phyloP scores from a whole-genome alignment of 805 yeast species.

The Hanseniaspora clermontiae region DNA sequence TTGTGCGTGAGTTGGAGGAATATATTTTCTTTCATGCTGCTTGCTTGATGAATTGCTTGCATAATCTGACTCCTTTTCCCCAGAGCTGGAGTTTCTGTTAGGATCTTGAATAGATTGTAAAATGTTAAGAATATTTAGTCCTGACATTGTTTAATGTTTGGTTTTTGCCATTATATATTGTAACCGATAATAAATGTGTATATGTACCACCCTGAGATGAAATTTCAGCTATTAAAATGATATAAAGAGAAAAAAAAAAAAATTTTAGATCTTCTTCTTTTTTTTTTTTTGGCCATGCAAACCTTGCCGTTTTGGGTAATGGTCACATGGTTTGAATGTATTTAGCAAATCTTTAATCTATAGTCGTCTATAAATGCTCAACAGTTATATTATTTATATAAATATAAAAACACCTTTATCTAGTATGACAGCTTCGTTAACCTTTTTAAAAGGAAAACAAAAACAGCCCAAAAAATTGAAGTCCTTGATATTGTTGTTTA shows the following conservation, averaged over 20 bases:
- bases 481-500: neutral
- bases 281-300: neutral
- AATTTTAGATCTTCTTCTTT: too few relatives aligned
- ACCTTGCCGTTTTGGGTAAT: neutral
- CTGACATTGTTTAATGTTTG: neutral
- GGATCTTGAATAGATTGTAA: neutral
- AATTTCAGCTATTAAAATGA: neutral
- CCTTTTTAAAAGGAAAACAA: too few relatives aligned
- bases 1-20: neutral
- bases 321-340: neutral
- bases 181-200: neutral
- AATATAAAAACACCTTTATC: too few relatives aligned
- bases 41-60: neutral
- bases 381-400: too few relatives aligned
- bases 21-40: neutral
- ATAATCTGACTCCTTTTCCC: neutral
- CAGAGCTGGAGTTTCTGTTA: neutral
- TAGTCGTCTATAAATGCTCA: too few relatives aligned
- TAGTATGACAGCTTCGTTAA: too few relatives aligned
- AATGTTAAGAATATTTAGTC: neutral
- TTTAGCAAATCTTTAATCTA: too few relatives aligned
- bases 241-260: neutral
- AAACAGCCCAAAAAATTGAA: too few relatives aligned
- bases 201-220: neutral
- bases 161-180: too few relatives aligned